Evolutionary conservation across 1,284 basidiomycete species (phyloP).

Genomic region (Paramarasmius palmivorus): DNA sequence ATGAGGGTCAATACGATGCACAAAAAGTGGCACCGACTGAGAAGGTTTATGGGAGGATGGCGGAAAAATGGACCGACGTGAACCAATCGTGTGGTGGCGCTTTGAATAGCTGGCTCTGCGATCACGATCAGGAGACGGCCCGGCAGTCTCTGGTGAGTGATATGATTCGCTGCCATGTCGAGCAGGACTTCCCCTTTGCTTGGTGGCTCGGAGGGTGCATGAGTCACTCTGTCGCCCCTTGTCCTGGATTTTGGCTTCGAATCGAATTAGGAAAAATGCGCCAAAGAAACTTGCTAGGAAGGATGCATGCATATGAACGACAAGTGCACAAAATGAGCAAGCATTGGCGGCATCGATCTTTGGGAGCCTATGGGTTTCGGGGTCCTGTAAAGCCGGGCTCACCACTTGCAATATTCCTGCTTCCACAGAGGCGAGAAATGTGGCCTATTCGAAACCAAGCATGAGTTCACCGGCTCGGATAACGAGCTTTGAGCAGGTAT

Average conservation of each 20-base stretch:
- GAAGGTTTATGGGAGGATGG: conserved; percentile 42
- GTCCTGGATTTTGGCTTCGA: conserved; percentile 51
- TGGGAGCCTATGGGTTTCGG: conserved; percentile 10
- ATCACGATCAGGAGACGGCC: neutral
- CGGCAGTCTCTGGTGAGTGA: conserved; percentile 16
- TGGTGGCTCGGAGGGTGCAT: conserved; percentile 15
- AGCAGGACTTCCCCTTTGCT: conserved; percentile 10
- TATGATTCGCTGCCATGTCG: conserved; percentile 25
- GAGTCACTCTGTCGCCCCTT: conserved; percentile 34
- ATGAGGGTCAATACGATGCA: conserved; percentile 46
- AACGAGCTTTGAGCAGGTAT: conserved; percentile 19
- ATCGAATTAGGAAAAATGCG: conserved; percentile 56
- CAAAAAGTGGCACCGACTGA: conserved; percentile 48
- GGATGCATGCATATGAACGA: conserved; percentile 56
- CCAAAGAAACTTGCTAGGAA: conserved; percentile 59
- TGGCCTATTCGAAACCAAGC: conserved; percentile 40
- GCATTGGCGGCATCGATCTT: conserved; percentile 46
- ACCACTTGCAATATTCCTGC: conserved; percentile 49
- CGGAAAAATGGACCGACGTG: conserved; percentile 41
- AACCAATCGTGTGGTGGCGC: conserved; percentile 45
- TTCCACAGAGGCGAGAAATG: conserved; percentile 63
- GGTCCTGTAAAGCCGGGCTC: conserved; percentile 27
- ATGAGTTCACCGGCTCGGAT: neutral
- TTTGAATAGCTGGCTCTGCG: conserved; percentile 25
- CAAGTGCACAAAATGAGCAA: conserved; percentile 46